Base-by-base conservation (phyloP, 306 rosid species). In the Trifolium subterraneum region DNA sequence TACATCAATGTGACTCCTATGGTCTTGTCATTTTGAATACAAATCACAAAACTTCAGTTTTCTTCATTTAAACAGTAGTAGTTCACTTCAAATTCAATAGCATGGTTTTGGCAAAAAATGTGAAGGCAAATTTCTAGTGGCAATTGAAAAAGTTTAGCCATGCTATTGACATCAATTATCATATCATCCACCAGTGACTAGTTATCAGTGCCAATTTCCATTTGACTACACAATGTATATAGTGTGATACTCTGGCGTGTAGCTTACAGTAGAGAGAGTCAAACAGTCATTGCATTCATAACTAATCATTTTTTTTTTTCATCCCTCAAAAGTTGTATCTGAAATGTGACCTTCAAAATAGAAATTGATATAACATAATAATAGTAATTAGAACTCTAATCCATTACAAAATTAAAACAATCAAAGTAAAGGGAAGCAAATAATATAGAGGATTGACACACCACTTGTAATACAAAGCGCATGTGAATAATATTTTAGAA, bases 1-100 rank as follows among this genome's bases (percentile, higher is more conserved):
- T 78, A 74, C 80, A 70, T 78, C 86, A 79, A 79, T 64, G 75
- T 83, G 81, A 75, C 81, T 66, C 2, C 38, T 70, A 69, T 64
- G 20, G 72, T 75, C 39, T 60, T 64, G 83, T 75, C 86, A 75
- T 68, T n/a, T 48, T 79, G 75, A 75, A 80, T 29, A 39, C 31
- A 74, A 50, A 60, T 38, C 50, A 60, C 70, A 74, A 27, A 29
- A 22, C 38, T 15, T 52, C 50, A 15, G 45, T 47, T 71, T 81
- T 71, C 48, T 75, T 74, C 77, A 74, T 56, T 48, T 2, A 67
- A 74, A 56, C 63, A 56, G 35, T 56, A 56, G 63, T 56, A 65
- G 50, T 58, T 66, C 27, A 56, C 41, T 72, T 66, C 39, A 36
- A 36, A 36, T 36, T 36, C 55, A 54, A n/a, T 59, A 58, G 7